phyloP scores from a whole-genome alignment of 2,329 filamentous ascomycete species.

The Macrophomina tecta region DNA sequence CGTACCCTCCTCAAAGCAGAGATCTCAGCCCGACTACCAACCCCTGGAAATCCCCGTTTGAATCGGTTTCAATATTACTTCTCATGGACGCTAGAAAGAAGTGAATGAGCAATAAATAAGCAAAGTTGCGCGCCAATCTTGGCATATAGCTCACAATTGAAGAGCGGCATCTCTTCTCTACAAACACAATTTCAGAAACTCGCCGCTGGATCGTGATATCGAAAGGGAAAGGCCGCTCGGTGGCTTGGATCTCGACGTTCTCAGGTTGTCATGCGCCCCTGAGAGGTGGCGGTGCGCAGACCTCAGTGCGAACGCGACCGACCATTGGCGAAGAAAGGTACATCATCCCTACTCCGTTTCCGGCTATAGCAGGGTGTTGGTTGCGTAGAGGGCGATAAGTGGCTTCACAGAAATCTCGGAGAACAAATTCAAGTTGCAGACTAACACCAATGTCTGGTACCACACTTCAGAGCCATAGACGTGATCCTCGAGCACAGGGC shows the following conservation, averaged over 20 bases:
- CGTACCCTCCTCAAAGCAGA: too few species aligned
- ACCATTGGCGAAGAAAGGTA: neutral
- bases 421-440: neutral
- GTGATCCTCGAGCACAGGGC: neutral
- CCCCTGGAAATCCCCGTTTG: too few species aligned
- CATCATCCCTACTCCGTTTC: neutral
- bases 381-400: neutral
- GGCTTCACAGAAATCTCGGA: neutral
- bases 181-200: neutral
- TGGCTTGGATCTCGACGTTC: neutral
- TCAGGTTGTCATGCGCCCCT: neutral
- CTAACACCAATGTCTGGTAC: neutral
- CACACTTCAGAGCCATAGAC: neutral
- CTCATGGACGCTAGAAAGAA: too few species aligned
- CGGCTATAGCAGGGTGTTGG: neutral
- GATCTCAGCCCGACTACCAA: too few species aligned
- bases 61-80: too few species aligned
- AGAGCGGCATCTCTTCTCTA: too few species aligned
- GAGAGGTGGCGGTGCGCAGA: neutral
- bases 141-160: too few species aligned
- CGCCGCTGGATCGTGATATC: too few species aligned
- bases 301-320: neutral
- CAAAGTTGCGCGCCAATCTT: too few species aligned
- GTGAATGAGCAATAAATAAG: too few species aligned
- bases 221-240: neutral